Percentiles rank a stretch among this genome's conserved stretches.
These are phyloP conservation scores for Tardiomyces depauwii DNA, from an alignment of 1,139 yeast genomes.

Conservation along the genomic window DNA sequence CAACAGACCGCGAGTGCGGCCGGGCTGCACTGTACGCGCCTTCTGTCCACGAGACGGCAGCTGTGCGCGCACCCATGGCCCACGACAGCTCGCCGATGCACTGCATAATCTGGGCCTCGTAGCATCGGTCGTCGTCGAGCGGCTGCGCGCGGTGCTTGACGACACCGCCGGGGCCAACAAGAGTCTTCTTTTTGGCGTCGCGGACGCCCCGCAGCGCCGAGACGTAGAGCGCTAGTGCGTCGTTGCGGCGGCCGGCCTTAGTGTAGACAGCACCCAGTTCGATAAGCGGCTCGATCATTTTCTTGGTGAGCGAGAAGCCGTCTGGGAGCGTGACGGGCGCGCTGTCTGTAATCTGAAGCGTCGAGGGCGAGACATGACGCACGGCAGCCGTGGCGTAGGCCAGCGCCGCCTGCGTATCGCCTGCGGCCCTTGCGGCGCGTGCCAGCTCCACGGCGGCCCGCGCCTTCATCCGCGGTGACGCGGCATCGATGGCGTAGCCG, in stretches of 20 bases:
- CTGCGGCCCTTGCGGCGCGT: conserved; percentile 6
- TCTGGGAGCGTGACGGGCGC: neutral
- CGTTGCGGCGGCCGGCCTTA: conserved; percentile 12
- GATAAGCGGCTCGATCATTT: conserved; percentile 3
- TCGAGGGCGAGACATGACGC: neutral
- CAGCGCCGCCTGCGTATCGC: neutral
- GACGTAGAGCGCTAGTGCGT: conserved; percentile 23
- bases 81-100: conserved; percentile 59
- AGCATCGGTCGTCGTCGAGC: conserved; percentile 24
- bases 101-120: conserved; percentile 1
- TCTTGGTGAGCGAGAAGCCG: neutral
- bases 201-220: conserved; percentile 20
- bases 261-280: conserved; percentile 25
- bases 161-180: conserved; percentile 9
- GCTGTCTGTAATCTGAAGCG: neutral
- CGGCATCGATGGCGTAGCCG: conserved; percentile 22
- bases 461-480: conserved; percentile 19
- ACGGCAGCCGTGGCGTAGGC: neutral
- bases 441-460: conserved; percentile 18
- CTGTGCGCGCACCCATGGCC: conserved; percentile 40
- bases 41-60: conserved; percentile 56
- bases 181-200: conserved; percentile 2
- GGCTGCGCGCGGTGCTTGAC: conserved; percentile 1
- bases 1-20: conserved; percentile 22
- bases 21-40: conserved; percentile 33